These are phyloP conservation scores for Amanita rimosa DNA, from an alignment of 768 basidiomycete species.

Conservation along the genomic window DNA sequence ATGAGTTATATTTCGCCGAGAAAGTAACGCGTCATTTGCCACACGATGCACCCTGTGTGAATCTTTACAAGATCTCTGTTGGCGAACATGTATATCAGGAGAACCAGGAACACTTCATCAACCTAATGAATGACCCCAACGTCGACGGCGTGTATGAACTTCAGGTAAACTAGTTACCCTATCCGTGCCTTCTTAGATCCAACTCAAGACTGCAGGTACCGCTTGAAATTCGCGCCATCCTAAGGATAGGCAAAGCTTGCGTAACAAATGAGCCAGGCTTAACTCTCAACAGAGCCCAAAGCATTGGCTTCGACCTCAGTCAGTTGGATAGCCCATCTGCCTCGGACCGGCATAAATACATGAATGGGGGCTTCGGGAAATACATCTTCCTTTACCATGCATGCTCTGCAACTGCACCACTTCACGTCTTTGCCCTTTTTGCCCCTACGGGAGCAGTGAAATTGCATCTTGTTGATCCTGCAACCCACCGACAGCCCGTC, in stretches of 20 bases:
- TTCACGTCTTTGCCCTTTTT: constrained; percentile 88
- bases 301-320: constrained; percentile 68
- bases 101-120: constrained; percentile 84
- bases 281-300: constrained; percentile 76
- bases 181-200: not conserved
- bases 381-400: constrained; percentile 88
- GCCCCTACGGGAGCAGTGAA: constrained; percentile 57
- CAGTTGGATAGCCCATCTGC: constrained; percentile 61
- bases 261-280: constrained; percentile 48
- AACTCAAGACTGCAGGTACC: constrained; percentile 47
- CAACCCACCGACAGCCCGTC: constrained; percentile 75
- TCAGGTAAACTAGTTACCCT: constrained; percentile 42
- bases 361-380: constrained; percentile 63
- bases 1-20: constrained; percentile 58
- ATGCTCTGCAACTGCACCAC: constrained; percentile 52
- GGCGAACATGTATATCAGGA: constrained; percentile 77
- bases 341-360: constrained; percentile 55
- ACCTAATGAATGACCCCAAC: constrained; percentile 86
- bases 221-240: constrained; percentile 65
- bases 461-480: constrained; percentile 85
- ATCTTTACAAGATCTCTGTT: constrained; percentile 77
- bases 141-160: constrained; percentile 93
- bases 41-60: constrained; percentile 59
- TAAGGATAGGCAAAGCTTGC: constrained; percentile 82
- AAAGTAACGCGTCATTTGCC: constrained; percentile 73